Base-by-base conservation (phyloP, 2,329 filamentous ascomycete genomes). In the Westerdykella aurantiaca region DNA sequence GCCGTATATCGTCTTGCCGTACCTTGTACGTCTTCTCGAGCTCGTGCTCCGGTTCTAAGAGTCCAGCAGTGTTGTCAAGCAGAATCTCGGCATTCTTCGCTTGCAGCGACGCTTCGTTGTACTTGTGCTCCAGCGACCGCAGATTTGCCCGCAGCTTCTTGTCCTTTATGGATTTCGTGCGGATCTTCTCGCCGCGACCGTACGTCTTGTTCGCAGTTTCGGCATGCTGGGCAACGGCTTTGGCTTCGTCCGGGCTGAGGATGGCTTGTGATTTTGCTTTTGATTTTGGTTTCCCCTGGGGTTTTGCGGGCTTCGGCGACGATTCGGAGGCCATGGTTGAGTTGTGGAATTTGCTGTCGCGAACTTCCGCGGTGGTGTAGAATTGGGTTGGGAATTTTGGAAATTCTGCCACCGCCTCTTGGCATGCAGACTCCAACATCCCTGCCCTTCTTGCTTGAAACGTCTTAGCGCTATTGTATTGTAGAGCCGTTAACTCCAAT, bases 61-160 rank as follows among this genome's bases (percentile, higher is more conserved):
- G 94, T 6, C 93, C 93, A 10, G 79, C 73, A 6, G 83, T 80
- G 65, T 95, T 88, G 69, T 97, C 91, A 43, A 95, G 79, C 56
- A 98, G 72, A 45, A 98, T 93, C 70, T 98, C 93, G 17, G 91
- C 88, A 74, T 96, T 91, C 69, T 95, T 95, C 13, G 93, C 89
- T 66, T 86, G 84, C 31, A 94, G 69, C 1, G 86, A 74, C 1
- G 91, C 91, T 56, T 85, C 79, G 59, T 89, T 81, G 69, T 89
- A 91, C 67, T 93, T 93, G 47, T 73, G 73, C 65, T 98, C 93
- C 37, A 96, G 77, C 2, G 76, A 76, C 61, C 82, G 84, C 39
- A 98, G 72, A 52, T 88, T 95, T 11, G 81, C 79, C 39, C 88
- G 84, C 50, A 97, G 71, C 67, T 97, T 98, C 76, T 87, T 94